phyloP scores from a whole-genome alignment of 805 yeast species.

The Saccharomycopsis microspora region DNA sequence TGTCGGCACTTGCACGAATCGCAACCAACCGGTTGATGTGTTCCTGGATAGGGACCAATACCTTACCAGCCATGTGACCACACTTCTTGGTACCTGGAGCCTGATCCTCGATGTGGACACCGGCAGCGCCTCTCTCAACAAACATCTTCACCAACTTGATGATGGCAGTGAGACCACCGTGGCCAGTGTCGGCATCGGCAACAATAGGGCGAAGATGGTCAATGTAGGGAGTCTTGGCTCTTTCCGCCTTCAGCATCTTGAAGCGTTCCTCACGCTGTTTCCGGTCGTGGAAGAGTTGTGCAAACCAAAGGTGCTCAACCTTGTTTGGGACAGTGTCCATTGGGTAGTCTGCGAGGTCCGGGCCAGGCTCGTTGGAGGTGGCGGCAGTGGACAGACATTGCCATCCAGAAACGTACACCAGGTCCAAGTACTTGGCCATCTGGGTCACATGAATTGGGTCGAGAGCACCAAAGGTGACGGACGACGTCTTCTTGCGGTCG shows the following conservation, averaged over 20 bases:
- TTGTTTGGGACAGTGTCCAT: constrained; percentile 98
- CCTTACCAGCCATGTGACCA: constrained; percentile 99
- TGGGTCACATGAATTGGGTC: constrained; percentile 94
- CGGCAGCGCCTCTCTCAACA: constrained; percentile 97
- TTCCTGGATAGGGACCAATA: constrained; percentile 93
- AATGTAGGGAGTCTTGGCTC: constrained; percentile 58
- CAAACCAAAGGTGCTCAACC: constrained; percentile 93
- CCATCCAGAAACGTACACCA: constrained; percentile 95
- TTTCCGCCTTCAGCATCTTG: constrained; percentile 43
- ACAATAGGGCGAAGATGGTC: constrained; percentile 91
- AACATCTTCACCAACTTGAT: constrained; percentile 92
- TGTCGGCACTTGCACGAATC: constrained; percentile 90
- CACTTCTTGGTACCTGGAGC: constrained; percentile 98
- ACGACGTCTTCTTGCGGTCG: constrained; percentile 57
- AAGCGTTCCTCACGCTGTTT: constrained; percentile 85
- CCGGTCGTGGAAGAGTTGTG: constrained; percentile 94
- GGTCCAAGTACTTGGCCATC: constrained; percentile 92
- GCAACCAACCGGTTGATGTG: constrained; percentile 92
- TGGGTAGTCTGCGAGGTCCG: constrained; percentile 97
- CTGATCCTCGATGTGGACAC: constrained; percentile 97
- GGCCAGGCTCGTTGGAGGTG: constrained; percentile 94
- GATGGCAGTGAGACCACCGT: constrained; percentile 96
- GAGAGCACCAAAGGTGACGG: constrained; percentile 90
- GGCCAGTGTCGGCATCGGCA: constrained; percentile 98
- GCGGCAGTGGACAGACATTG: constrained; percentile 98